Evolutionary conservation across 2,329 filamentous ascomycete genomes (phyloP).

Genomic region (Calonectria ilicicola): DNA sequence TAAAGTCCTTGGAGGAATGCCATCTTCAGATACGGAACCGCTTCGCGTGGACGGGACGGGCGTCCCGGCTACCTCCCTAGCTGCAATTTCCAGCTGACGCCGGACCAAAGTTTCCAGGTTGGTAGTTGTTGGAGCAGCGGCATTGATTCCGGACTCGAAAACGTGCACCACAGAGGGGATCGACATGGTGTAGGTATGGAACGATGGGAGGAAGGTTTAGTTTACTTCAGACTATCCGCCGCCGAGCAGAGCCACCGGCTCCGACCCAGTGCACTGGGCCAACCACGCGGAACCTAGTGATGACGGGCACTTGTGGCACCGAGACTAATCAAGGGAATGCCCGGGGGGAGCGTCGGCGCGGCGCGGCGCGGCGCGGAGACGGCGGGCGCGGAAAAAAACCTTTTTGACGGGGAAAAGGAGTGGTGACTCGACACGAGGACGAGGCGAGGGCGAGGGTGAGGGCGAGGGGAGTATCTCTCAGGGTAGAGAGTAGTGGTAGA

Average conservation of each 20-base stretch:
- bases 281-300: slow-evolving; percentile 43
- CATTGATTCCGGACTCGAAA: slow-evolving; percentile 45
- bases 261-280: slow-evolving; percentile 32
- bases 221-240: slow-evolving; percentile 28
- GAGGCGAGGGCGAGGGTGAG: neutral
- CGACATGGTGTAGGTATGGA: slow-evolving; percentile 38
- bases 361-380: slow-evolving; percentile 37
- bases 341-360: slow-evolving; percentile 36
- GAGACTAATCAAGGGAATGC: slow-evolving; percentile 37
- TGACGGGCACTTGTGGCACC: slow-evolving; percentile 39
- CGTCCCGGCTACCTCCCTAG: slow-evolving; percentile 38
- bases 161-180: slow-evolving; percentile 42
- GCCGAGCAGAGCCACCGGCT: slow-evolving; percentile 28
- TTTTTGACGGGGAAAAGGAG: slow-evolving; percentile 27
- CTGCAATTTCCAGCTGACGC: slow-evolving; percentile 42
- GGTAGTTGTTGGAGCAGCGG: slow-evolving; percentile 29
- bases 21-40: neutral
- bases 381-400: slow-evolving; percentile 35
- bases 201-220: slow-evolving; percentile 25
- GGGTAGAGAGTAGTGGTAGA: slow-evolving; percentile 7
- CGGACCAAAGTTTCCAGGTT: slow-evolving; percentile 45
- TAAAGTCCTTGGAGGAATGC: slow-evolving; percentile 40
- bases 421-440: neutral
- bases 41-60: slow-evolving; percentile 8
- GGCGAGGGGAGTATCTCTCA: slow-evolving; percentile 20